Percentiles rank a stretch among this genome's conserved stretches.
Evolutionary conservation across 116 monocot species (phyloP).

Genomic region (Dioscorea cayenensis): DNA sequence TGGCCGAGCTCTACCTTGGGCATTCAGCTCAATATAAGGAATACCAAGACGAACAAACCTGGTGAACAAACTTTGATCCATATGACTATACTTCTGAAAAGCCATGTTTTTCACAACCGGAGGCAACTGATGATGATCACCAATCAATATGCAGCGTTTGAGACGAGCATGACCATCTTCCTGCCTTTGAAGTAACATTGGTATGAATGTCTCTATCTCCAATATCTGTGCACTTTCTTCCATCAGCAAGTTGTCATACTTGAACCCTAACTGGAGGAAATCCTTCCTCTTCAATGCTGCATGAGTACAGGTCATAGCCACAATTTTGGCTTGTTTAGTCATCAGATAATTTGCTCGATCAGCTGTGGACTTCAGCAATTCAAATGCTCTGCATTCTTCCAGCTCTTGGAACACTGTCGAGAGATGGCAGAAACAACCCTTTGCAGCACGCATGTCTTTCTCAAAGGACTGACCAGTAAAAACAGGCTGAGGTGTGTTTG

Average conservation of each 20-base stretch:
- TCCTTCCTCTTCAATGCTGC: constrained; percentile 96
- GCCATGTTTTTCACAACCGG: constrained; percentile 99
- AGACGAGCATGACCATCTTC: constrained; percentile 96
- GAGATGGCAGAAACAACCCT: constrained; percentile 92
- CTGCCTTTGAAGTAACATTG: constrained; percentile 96
- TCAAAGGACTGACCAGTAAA: constrained; percentile 85
- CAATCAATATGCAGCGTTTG: constrained; percentile 91
- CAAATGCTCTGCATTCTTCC: constrained; percentile 97
- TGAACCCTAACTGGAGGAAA: constrained; percentile 91
- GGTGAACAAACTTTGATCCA: constrained; percentile 98
- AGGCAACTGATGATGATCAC: constrained; percentile 98
- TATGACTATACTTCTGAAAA: constrained; percentile 98
- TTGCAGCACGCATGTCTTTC: constrained; percentile 86
- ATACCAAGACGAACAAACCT: constrained; percentile 94
- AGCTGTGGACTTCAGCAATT: constrained; percentile 88
- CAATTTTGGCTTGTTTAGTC: constrained; percentile 99
- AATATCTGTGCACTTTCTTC: constrained; percentile 99
- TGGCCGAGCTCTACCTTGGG: constrained; percentile 93
- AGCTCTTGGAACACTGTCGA: constrained; percentile 95
- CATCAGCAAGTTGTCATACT: constrained; percentile 97
- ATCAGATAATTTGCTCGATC: constrained; percentile 99
- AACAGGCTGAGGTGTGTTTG: constrained; percentile 55
- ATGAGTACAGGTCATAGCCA: constrained; percentile 99
- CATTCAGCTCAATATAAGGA: constrained; percentile 96
- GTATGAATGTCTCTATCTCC: constrained; percentile 99